Evolutionary conservation across 148 eudicot species (phyloP).

Genomic region (Polygonum aviculare): DNA sequence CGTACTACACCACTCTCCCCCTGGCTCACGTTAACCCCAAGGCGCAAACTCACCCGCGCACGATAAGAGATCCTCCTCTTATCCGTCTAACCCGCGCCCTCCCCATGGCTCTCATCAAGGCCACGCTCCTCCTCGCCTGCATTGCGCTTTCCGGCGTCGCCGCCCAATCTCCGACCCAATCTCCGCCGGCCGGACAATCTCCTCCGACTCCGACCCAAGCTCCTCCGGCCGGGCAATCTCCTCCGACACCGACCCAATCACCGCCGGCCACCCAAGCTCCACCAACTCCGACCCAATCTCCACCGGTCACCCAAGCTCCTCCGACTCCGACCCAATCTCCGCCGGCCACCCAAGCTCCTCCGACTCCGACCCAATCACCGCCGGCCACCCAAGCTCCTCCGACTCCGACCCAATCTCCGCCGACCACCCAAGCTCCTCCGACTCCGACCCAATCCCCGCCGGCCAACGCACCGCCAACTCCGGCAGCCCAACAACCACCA

Average conservation of each 20-base stretch:
- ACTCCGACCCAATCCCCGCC: neutral
- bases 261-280: neutral
- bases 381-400: neutral
- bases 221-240: neutral
- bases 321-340: neutral
- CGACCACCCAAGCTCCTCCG: neutral
- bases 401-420: neutral
- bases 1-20: neutral
- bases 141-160: slow-evolving; percentile 18
- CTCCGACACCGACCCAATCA: neutral
- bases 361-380: neutral
- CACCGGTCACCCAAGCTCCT: neutral
- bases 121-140: slow-evolving; percentile 22
- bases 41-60: neutral
- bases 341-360: neutral
- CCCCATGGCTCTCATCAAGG: neutral
- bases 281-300: neutral
- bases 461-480: neutral
- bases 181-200: neutral
- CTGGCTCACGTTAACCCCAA: neutral
- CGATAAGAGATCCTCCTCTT: neutral
- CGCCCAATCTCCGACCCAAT: slow-evolving; percentile 12
- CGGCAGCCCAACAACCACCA: neutral
- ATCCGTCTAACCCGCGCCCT: neutral
- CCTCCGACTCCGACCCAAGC: neutral